A percentile compares a stretch with the other conserved stretches of the same genome.
These are phyloP conservation scores for Scutellaria galericulata DNA, from an alignment of 257 asterid genomes.

Conservation along the genomic window DNA sequence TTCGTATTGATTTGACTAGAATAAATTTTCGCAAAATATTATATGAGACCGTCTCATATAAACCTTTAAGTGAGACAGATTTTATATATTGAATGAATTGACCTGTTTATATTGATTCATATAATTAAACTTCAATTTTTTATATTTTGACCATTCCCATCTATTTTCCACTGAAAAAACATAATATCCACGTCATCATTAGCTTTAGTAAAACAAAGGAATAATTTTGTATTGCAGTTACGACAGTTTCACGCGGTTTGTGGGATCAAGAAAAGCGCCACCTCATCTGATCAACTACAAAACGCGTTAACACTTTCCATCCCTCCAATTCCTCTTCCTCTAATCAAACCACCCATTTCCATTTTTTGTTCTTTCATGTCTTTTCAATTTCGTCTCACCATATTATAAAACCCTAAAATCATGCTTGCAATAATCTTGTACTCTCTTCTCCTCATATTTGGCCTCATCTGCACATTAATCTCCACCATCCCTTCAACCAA, in stretches of 20 bases:
- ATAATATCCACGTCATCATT: background rate
- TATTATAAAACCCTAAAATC: background rate
- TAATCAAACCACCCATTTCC: background rate
- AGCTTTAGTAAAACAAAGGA: background rate
- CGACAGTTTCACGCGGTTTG: conserved; percentile 73
- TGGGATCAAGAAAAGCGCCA: conserved; percentile 48
- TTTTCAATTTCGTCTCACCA: conserved; percentile 1
- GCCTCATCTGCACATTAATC: conserved; percentile 47
- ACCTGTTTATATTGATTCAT: no score
- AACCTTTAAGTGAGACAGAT: no score
- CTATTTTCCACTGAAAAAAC: background rate
- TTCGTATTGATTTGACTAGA: no score
- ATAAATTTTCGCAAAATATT: no score
- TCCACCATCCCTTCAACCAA: conserved; percentile 49
- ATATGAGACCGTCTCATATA: no score
- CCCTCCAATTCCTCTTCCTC: background rate
- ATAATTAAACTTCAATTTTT: no score
- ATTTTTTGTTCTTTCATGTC: conserved; percentile 10
- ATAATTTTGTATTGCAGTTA: conserved; percentile 33
- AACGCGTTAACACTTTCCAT: conserved; percentile 49
- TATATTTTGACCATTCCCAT: no score
- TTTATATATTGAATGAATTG: no score
- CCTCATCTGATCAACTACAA: conserved; percentile 3
- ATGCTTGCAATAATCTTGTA: conserved; percentile 53
- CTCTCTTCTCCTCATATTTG: conserved; percentile 56